Conservation (phyloP, 257 asterid genomes). For the Phtheirospermum japonicum region DNA sequence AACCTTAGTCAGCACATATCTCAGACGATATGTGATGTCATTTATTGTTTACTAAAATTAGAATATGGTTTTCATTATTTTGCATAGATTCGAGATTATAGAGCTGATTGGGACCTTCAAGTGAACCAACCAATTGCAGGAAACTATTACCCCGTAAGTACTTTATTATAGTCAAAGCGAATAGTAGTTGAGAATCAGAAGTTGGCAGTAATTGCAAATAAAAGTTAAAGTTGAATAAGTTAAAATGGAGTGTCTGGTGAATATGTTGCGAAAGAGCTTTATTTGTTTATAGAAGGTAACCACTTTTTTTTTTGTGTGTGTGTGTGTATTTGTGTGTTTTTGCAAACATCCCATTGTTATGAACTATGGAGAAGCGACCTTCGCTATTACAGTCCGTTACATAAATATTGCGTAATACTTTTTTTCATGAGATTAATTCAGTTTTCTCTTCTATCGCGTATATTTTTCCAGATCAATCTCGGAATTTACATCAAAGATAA, state of each 20-base stretch:
- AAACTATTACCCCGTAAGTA: constrained; percentile 86
- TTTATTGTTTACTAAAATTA: background rate
- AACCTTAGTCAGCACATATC: background rate
- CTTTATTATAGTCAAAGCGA: too few species aligned
- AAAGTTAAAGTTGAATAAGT: too few species aligned
- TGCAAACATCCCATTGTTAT: background rate
- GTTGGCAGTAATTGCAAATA: too few species aligned
- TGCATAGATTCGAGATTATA: constrained; percentile 67
- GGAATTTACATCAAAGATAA: constrained; percentile 81
- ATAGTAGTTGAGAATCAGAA: too few species aligned
- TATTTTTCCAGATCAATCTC: constrained; percentile 68
- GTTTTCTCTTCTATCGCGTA: background rate
- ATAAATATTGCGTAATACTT: background rate
- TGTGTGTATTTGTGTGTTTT: too few species aligned
- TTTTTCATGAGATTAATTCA: background rate
- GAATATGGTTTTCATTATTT: constrained; percentile 25
- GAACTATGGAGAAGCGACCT: background rate
- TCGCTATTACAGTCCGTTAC: background rate
- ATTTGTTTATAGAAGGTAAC: too few species aligned
- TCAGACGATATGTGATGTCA: background rate
- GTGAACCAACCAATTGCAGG: constrained; percentile 92
- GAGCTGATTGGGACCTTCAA: constrained; percentile 92
- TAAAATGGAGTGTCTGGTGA: too few species aligned
- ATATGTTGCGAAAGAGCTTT: too few species aligned
- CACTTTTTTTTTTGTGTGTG: too few species aligned